A percentile compares a stretch with the other conserved stretches of the same genome.
Conservation (phyloP, 2,329 filamentous ascomycete genomes). For the Aureobasidium leucospermi region DNA sequence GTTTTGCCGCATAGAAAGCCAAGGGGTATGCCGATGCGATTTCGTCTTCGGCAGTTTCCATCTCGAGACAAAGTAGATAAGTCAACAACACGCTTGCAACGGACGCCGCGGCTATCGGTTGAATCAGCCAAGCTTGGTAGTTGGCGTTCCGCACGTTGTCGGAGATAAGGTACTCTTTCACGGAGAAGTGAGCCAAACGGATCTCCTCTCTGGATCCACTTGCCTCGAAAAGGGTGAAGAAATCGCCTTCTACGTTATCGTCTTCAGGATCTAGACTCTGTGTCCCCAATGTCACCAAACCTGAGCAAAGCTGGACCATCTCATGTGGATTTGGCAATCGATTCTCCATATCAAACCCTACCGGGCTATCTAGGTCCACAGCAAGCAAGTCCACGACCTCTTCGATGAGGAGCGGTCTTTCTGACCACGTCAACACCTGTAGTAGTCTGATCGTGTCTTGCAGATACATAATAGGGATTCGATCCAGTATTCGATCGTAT, state of each 20-base stretch:
- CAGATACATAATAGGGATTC: too few species aligned
- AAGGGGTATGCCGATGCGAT: too few species aligned
- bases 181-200: background rate
- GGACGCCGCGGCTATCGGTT: too few species aligned
- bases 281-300: background rate
- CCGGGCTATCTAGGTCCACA: background rate
- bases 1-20: too few species aligned
- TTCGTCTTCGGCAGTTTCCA: too few species aligned
- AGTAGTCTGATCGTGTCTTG: background rate
- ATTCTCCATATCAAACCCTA: background rate
- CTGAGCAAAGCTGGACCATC: background rate
- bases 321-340: background rate
- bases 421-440: background rate
- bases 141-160: background rate
- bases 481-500: background rate
- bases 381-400: background rate
- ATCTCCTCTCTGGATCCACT: slow-evolving; percentile 16
- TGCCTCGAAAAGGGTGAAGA: background rate
- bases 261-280: too few species aligned
- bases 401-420: background rate
- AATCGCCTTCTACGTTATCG: too few species aligned
- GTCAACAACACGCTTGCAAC: too few species aligned
- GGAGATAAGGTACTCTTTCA: background rate
- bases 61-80: too few species aligned
- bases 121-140: background rate